phyloP scores from a whole-genome alignment of 2,329 filamentous ascomycete species.

The Diaporthe vexans region DNA sequence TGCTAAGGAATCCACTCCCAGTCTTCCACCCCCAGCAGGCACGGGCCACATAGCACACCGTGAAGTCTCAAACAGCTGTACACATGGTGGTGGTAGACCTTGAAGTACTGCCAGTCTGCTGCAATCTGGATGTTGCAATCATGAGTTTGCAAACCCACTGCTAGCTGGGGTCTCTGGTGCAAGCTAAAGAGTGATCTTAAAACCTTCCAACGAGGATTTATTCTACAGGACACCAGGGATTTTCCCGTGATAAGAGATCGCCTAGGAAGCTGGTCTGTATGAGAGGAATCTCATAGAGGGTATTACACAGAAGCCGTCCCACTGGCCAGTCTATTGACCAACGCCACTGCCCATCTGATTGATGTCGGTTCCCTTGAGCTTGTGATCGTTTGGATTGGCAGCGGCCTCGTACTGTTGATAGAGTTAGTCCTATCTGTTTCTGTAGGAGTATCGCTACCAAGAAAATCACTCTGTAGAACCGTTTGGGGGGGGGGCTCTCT shows the following conservation, averaged over 20 bases:
- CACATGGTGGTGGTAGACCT: not conserved
- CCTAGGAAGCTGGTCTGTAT: not conserved
- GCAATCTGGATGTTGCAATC: not conserved
- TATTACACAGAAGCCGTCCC: not conserved
- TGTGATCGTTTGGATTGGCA: conserved; percentile 91
- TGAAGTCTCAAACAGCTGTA: too few species aligned
- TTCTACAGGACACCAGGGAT: not conserved
- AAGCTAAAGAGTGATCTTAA: not conserved
- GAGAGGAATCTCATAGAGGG: not conserved
- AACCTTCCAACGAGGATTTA: not conserved
- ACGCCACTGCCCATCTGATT: conserved; percentile 70
- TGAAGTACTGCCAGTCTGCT: not conserved
- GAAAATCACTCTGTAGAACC: not conserved
- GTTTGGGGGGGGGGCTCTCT: too few species aligned
- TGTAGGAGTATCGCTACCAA: too few species aligned
- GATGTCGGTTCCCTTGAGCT: conserved; percentile 69
- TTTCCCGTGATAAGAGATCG: not conserved
- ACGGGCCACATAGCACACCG: too few species aligned
- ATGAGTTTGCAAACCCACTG: not conserved
- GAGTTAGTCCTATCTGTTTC: not conserved
- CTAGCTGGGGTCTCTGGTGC: too few species aligned
- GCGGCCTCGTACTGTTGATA: conserved; percentile 84
- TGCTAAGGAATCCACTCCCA: too few species aligned
- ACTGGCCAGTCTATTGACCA: conserved; percentile 47
- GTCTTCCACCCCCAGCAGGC: too few species aligned